Evolutionary conservation across 257 asterid species (phyloP), one percentile per base, ranked within the genome.

Genomic region (Salvia splendens): DNA sequence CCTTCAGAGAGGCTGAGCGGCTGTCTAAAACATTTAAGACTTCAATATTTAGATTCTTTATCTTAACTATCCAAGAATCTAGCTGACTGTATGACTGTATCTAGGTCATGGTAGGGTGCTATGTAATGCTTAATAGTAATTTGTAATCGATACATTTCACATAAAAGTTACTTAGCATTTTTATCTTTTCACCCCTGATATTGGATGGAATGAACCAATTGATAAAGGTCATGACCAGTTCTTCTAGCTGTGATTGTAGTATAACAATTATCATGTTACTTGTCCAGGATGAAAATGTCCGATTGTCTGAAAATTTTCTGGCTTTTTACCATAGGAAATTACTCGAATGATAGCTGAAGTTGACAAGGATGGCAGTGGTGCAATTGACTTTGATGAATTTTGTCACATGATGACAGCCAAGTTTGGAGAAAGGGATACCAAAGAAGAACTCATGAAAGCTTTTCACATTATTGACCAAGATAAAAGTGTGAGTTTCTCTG

Each of bases 351-450:
- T 93, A 72, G 96, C 96, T 64, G 99, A 90, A 65, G 95, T 93
- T 15, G 96, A 88, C 79, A 90, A 90, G 78, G 97, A 90, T 80
- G 95, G 91, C 35, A 93, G 96, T 84, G 99, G 97, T n/a, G 86
- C 97, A 16, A 90, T 90, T 40, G 97, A 90, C 75, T 90, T 88
- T 20, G 95, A 86, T 73, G 95, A 93, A 75, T 93, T 93, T 77
- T 82, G 80, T 61, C 86, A 79, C 84, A 90, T 93, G 96, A 85
- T 93, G 99, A 93, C 99, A 5, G 96, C 96, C 40, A 93, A 93
- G 74, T 85, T 88, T 66, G 96, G 95, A 55, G 99, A 93, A 82
- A 83, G 96, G 78, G 99, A 90, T 81, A 82, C 85, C 33, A 84
- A 82, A 73, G 96, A 88, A 79, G 97, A 93, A 77, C 91, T 93